Evolutionary conservation across 2,329 filamentous ascomycete genomes (phyloP).

Genomic region (Paracoccidioides brasiliensis): DNA sequence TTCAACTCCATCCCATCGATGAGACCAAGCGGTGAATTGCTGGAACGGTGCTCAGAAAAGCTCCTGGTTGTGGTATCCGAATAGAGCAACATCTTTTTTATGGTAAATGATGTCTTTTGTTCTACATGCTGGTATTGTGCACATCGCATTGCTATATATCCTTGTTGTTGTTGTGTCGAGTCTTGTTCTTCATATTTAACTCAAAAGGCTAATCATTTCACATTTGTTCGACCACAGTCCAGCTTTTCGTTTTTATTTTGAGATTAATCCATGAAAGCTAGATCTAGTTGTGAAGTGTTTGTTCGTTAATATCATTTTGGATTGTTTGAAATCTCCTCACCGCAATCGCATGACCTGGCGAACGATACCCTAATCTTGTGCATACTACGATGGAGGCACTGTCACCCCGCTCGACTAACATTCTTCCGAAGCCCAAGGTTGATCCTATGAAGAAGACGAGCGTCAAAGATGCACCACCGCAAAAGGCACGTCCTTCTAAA

Average conservation of each 20-base stretch:
- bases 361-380: background rate
- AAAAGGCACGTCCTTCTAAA: slow-evolving; percentile 25
- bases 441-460: slow-evolving; percentile 23
- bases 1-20: background rate
- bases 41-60: background rate
- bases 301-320: background rate
- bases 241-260: background rate
- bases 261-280: background rate
- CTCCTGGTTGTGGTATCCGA: background rate
- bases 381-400: slow-evolving; percentile 25
- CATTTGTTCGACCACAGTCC: background rate
- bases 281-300: background rate
- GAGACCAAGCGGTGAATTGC: background rate
- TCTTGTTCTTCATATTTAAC: background rate
- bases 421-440: slow-evolving; percentile 31
- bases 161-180: background rate
- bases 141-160: background rate
- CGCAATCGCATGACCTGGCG: background rate
- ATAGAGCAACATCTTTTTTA: background rate
- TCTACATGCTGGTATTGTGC: background rate
- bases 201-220: background rate
- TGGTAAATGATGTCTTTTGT: background rate
- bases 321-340: no score
- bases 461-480: slow-evolving; percentile 16
- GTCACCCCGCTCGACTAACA: slow-evolving; percentile 36